A percentile compares a stretch with the other conserved stretches of the same genome.
Conservation (phyloP, 2,329 filamentous ascomycete genomes). For the Parastagonospora avenae region DNA sequence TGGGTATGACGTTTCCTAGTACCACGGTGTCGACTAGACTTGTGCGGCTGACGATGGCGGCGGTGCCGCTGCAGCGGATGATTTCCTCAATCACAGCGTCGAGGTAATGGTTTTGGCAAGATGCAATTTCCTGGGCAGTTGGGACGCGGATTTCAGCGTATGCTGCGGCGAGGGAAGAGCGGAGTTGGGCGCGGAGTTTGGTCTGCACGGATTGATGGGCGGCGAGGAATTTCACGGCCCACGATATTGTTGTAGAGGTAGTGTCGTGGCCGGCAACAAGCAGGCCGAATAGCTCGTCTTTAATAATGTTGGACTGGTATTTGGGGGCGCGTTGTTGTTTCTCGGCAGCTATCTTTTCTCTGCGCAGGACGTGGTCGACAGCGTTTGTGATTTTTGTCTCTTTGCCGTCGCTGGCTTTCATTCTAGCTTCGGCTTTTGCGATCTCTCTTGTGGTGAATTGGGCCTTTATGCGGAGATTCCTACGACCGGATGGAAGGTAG, state of each 20-base stretch:
- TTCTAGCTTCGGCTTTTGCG: constrained; percentile 6
- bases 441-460: constrained; percentile 5
- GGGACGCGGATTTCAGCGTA: constrained; percentile 24
- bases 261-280: constrained; percentile 55
- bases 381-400: constrained; percentile 7
- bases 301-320: constrained; percentile 10
- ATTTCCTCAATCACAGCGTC: constrained; percentile 52
- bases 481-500: background rate
- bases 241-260: constrained; percentile 49
- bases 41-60: constrained; percentile 30
- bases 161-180: constrained; percentile 28
- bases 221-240: constrained; percentile 50
- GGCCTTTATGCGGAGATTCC: constrained; percentile 1
- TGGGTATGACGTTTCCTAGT: constrained; percentile 49
- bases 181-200: constrained; percentile 42
- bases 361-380: constrained; percentile 16
- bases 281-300: constrained; percentile 36
- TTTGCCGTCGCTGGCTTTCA: constrained; percentile 5
- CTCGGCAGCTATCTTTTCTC: constrained; percentile 9
- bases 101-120: constrained; percentile 47
- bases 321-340: constrained; percentile 6
- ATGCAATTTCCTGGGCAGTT: constrained; percentile 38
- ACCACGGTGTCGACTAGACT: constrained; percentile 47
- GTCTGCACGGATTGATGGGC: constrained; percentile 41
- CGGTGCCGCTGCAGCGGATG: constrained; percentile 39